phyloP scores from a whole-genome alignment of 106 monocot species.

The Allium fistulosum region DNA sequence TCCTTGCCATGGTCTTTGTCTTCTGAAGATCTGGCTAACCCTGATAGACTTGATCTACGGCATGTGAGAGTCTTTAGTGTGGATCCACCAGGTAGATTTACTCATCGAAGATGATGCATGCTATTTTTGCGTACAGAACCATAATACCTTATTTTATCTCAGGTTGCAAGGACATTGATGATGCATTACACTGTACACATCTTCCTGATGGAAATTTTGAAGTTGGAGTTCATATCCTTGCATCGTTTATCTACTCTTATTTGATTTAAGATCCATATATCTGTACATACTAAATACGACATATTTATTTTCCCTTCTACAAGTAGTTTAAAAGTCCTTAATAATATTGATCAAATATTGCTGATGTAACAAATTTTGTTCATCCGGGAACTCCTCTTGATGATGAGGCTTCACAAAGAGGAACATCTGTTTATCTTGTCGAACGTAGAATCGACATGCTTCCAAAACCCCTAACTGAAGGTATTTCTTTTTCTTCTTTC shows the following conservation, averaged over 20 bases:
- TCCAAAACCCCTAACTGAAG: constrained; percentile 98
- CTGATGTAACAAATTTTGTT: constrained; percentile 99
- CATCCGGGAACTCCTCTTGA: constrained; percentile 91
- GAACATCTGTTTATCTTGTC: constrained; percentile 99
- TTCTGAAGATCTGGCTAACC: constrained; percentile 58
- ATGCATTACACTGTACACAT: constrained; percentile 85
- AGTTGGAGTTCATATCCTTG: constrained; percentile 99
- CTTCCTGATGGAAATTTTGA: constrained; percentile 94
- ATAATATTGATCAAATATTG: constrained; percentile 71
- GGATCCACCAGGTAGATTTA: constrained; percentile 83
- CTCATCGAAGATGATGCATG: not conserved
- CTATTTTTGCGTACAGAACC: constrained; percentile 2
- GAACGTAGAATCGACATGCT: constrained; percentile 98
- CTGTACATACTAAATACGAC: no score
- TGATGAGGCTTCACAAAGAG: constrained; percentile 87
- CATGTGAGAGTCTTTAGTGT: constrained; percentile 96
- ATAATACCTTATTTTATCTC: constrained; percentile 13
- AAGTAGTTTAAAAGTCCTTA: constrained; percentile 17
- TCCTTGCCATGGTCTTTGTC: constrained; percentile 91
- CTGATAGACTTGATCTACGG: constrained; percentile 78
- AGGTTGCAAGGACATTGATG: constrained; percentile 99
- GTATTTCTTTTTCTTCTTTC: constrained; percentile 21
- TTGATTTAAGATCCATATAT: no score
- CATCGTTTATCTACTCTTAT: no score
- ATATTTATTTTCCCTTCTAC: no score